Conservation (phyloP, 371 early-diverging fungal species). For the Mortierella sp. region DNA sequence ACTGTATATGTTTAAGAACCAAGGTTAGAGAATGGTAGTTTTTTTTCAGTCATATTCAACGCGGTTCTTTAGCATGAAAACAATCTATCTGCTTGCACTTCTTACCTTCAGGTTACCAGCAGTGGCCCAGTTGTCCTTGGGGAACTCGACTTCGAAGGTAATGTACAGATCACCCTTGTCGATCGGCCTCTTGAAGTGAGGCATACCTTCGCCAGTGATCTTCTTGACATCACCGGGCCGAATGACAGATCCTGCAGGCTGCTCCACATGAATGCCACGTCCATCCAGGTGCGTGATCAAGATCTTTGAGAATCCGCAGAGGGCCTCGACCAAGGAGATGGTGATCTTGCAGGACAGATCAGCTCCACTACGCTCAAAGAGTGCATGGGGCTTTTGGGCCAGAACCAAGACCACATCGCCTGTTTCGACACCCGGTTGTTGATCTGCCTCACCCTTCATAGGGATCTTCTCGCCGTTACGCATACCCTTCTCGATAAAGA, state of each 20-base stretch:
- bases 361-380: conserved; percentile 81
- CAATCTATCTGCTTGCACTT: not conserved
- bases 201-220: conserved; percentile 95
- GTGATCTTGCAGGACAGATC: conserved; percentile 82
- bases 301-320: conserved; percentile 91
- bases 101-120: conserved; percentile 41
- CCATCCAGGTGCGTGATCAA: conserved; percentile 91
- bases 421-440: conserved; percentile 80
- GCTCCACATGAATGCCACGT: conserved; percentile 86
- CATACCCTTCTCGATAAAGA: conserved; percentile 95
- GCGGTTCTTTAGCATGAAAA: too few relatives aligned
- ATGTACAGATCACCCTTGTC: conserved; percentile 92
- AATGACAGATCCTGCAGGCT: conserved; percentile 92
- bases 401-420: conserved; percentile 92
- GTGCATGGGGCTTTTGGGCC: conserved; percentile 82
- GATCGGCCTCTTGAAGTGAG: conserved; percentile 87
- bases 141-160: conserved; percentile 95
- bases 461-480: conserved; percentile 87
- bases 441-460: conserved; percentile 93
- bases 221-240: conserved; percentile 85
- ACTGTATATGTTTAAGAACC: too few relatives aligned
- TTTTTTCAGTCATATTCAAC: too few relatives aligned
- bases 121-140: conserved; percentile 80
- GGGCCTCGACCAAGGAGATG: conserved; percentile 90
- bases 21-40: too few relatives aligned